Percentiles rank a stretch among this genome's conserved stretches.
Evolutionary conservation across 1,284 basidiomycete genomes (phyloP).

Genomic region (Pseudozyma sp.): DNA sequence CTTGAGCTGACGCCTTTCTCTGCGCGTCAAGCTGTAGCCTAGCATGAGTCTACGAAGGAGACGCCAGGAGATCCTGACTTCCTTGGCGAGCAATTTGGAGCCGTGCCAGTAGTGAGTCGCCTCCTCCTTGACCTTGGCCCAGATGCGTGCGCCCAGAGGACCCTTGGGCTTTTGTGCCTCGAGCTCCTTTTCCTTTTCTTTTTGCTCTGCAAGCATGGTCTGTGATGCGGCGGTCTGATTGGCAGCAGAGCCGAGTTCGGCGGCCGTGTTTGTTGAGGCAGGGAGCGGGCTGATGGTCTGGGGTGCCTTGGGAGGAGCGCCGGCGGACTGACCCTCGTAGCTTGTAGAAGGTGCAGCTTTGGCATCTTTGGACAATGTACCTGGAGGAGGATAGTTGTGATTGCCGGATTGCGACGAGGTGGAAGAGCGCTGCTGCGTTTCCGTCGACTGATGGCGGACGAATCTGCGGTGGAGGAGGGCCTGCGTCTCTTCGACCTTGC

Average conservation of each 20-base stretch:
- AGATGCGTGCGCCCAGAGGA: slow-evolving; percentile 69
- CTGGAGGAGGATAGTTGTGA: slow-evolving; percentile 29
- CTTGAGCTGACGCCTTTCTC: slow-evolving; percentile 92
- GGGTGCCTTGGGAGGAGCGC: slow-evolving; percentile 40
- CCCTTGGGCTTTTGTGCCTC: slow-evolving; percentile 40
- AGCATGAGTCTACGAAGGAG: slow-evolving; percentile 92
- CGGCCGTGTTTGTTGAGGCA: slow-evolving; percentile 41
- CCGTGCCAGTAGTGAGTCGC: slow-evolving; percentile 98
- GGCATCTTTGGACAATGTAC: slow-evolving; percentile 26
- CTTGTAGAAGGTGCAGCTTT: slow-evolving; percentile 10
- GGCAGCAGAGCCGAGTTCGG: slow-evolving; percentile 49
- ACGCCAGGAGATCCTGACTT: slow-evolving; percentile 88
- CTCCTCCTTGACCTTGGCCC: slow-evolving; percentile 96
- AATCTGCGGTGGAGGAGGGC: slow-evolving; percentile 15
- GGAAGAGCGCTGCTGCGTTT: slow-evolving; percentile 28
- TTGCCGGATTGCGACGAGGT: slow-evolving; percentile 14
- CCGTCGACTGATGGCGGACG: slow-evolving; percentile 45
- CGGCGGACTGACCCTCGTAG: slow-evolving; percentile 48
- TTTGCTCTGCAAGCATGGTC: slow-evolving; percentile 50
- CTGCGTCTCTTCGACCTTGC: slow-evolving; percentile 40
- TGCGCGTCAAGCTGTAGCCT: slow-evolving; percentile 87
- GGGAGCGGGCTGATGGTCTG: slow-evolving; percentile 38
- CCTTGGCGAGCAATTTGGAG: slow-evolving; percentile 90
- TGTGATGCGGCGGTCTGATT: slow-evolving; percentile 55
- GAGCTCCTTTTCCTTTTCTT: slow-evolving; percentile 46